Base-by-base conservation (phyloP, 2,329 filamentous ascomycete genomes). In the Botrytis aclada region DNA sequence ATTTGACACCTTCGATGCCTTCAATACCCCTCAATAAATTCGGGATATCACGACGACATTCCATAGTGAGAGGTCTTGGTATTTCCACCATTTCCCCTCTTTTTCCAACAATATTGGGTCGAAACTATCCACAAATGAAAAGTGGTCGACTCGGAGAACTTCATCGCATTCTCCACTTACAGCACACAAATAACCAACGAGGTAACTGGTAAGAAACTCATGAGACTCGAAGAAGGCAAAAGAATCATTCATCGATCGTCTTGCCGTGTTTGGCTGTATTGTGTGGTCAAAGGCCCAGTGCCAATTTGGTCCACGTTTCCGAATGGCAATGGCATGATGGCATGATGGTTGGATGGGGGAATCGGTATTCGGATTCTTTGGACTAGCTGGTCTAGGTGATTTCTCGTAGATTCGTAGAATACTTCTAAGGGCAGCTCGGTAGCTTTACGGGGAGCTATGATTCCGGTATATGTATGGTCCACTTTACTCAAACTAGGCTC, bases 61-160 rank as follows among this genome's bases (percentile, higher is more conserved):
- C 16, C 8, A 45, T 14, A 45, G 39, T 5, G 12, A 65, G 20
- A 22, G 10, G 34, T 47, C 32, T 66, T 66, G 29, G 43, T 20
- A 66, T 54, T 54, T 54, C 34, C 64, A 67, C 34, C 63, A 39
- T 29, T 67, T 67, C 64, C 45, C 45, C 45, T 54, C 64, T 54
- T 67, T 54, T 54, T 29, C 45, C 25, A 39, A 67, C 25, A 54
- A 54, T 39, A 67, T 54, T 66, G 25, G 43, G 43, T 66, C 45
- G 14, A 66, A 66, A 66, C 32, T 66, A 39, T 66, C 43, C 64
- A 39, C 64, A 51, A 66, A 66, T 66, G 64, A 66, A 51, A 66
- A 39, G 64, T 54, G 43, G 64, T 66, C 63, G 32, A 65, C 63
- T 65, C 41, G 63, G 43, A 65, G 43, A 32, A 32, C 62, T 34